Conservation (phyloP, 768 basidiomycete genomes). For the Gyrodon lividus region DNA sequence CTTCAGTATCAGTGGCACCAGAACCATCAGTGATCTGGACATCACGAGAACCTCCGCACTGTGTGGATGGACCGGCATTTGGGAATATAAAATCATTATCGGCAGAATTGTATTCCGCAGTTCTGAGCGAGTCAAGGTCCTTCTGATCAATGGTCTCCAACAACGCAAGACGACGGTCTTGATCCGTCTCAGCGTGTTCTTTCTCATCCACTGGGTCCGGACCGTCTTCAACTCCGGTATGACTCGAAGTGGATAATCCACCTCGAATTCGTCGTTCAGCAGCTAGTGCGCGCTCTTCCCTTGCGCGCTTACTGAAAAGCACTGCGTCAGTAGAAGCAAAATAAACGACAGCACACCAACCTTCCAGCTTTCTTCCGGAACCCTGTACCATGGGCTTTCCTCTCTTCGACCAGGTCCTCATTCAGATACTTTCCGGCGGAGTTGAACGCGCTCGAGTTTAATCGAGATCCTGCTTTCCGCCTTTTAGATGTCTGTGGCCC, state of each 20-base stretch:
- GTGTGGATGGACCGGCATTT: neutral
- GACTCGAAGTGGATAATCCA: slow-evolving; percentile 10
- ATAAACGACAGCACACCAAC: slow-evolving; percentile 33
- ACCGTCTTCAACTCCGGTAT: slow-evolving; percentile 22
- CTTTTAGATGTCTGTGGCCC: slow-evolving; percentile 63
- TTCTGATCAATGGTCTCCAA: slow-evolving; percentile 44
- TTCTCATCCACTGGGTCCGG: slow-evolving; percentile 40
- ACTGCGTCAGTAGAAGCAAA: neutral
- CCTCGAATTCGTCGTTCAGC: slow-evolving; percentile 60
- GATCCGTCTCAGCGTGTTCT: slow-evolving; percentile 43
- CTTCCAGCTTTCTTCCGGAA: slow-evolving; percentile 73
- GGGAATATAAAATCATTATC: slow-evolving; percentile 54
- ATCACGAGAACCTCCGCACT: slow-evolving; percentile 1
- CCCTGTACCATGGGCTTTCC: slow-evolving; percentile 50
- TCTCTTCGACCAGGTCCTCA: slow-evolving; percentile 36
- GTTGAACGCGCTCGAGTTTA: slow-evolving; percentile 59
- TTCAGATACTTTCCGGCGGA: slow-evolving; percentile 56
- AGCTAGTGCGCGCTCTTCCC: slow-evolving; percentile 78
- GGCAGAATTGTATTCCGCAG: slow-evolving; percentile 45
- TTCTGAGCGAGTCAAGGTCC: slow-evolving; percentile 44
- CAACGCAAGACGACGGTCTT: slow-evolving; percentile 51
- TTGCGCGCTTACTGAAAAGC: slow-evolving; percentile 62
- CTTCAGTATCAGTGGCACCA: neutral
- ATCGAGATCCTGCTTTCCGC: slow-evolving; percentile 69
- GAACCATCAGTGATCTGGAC: neutral